Evolutionary conservation across 495 filamentous ascomycete genomes (phyloP).

Genomic region (Lichina pygmaea): DNA sequence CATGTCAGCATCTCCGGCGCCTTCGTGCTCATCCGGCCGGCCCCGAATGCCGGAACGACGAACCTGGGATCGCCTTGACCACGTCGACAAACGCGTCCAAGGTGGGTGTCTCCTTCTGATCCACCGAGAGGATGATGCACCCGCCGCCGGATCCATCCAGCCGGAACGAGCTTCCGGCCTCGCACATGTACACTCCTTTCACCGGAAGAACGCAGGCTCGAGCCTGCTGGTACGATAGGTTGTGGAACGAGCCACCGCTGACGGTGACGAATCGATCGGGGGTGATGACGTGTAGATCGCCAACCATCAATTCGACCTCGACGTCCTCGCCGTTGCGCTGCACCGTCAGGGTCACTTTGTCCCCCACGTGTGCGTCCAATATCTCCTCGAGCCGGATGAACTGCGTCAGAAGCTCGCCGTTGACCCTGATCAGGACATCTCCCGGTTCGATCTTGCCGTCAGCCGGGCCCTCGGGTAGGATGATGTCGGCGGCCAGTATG

Average conservation of each 20-base stretch:
- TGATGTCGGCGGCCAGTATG: slow-evolving; percentile 88
- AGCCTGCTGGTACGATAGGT: slow-evolving; percentile 88
- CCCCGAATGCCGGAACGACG: background rate
- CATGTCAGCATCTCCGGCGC: too few species aligned
- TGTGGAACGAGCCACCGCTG: slow-evolving; percentile 77
- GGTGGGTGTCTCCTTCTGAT: slow-evolving; percentile 69
- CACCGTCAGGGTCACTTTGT: slow-evolving; percentile 44
- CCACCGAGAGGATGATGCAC: slow-evolving; percentile 81
- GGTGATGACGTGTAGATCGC: slow-evolving; percentile 80
- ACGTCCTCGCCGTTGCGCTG: slow-evolving; percentile 74
- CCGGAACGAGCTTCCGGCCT: slow-evolving; percentile 82
- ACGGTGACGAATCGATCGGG: slow-evolving; percentile 89
- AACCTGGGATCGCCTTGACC: slow-evolving; percentile 55
- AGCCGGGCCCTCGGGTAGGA: slow-evolving; percentile 73
- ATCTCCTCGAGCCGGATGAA: slow-evolving; percentile 88
- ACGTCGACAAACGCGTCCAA: slow-evolving; percentile 77
- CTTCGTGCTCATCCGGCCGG: too few species aligned
- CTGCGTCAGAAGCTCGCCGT: slow-evolving; percentile 79
- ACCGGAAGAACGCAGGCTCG: slow-evolving; percentile 77
- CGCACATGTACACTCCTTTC: slow-evolving; percentile 82
- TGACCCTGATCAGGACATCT: slow-evolving; percentile 85
- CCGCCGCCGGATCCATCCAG: slow-evolving; percentile 76
- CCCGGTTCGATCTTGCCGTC: slow-evolving; percentile 71
- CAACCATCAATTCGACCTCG: slow-evolving; percentile 63
- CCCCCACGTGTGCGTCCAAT: slow-evolving; percentile 63